These are phyloP conservation scores for Quercus rubra DNA, from an alignment of 306 rosid genomes.

Conservation along the genomic window DNA sequence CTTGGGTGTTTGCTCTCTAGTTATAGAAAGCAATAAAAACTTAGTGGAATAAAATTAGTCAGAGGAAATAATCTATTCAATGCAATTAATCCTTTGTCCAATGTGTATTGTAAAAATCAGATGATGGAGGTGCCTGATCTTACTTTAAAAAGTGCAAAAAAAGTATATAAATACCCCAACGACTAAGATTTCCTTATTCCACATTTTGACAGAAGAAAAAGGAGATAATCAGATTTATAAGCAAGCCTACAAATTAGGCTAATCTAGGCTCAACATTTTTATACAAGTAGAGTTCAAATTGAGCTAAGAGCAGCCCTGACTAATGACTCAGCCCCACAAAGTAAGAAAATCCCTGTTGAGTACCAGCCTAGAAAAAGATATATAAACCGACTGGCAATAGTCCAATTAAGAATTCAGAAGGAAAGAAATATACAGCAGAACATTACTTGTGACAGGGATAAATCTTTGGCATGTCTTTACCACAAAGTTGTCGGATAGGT, in stretches of 20 bases:
- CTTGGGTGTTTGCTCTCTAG: background rate
- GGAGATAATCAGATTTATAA: background rate
- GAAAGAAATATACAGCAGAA: slow-evolving; percentile 14
- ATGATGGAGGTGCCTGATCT: background rate
- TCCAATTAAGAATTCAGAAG: slow-evolving; percentile 24
- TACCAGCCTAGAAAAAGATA: background rate
- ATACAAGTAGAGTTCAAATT: background rate
- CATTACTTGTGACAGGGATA: slow-evolving; percentile 78
- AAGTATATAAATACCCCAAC: too few relatives aligned
- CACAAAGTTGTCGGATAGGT: slow-evolving; percentile 77
- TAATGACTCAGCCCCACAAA: slow-evolving; percentile 2
- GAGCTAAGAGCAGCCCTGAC: background rate
- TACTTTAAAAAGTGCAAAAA: background rate
- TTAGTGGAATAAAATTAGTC: background rate
- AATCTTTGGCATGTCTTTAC: slow-evolving; percentile 90
- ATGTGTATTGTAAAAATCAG: background rate
- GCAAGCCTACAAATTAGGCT: background rate
- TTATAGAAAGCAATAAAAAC: background rate
- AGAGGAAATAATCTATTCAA: background rate
- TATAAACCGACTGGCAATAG: slow-evolving; percentile 13
- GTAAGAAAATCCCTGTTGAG: background rate
- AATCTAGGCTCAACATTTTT: background rate
- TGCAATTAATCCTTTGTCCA: background rate
- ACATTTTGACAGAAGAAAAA: too few relatives aligned
- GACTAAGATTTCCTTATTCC: too few relatives aligned